Conservation (phyloP, 768 basidiomycete species). For the Mycena sanguinolenta region DNA sequence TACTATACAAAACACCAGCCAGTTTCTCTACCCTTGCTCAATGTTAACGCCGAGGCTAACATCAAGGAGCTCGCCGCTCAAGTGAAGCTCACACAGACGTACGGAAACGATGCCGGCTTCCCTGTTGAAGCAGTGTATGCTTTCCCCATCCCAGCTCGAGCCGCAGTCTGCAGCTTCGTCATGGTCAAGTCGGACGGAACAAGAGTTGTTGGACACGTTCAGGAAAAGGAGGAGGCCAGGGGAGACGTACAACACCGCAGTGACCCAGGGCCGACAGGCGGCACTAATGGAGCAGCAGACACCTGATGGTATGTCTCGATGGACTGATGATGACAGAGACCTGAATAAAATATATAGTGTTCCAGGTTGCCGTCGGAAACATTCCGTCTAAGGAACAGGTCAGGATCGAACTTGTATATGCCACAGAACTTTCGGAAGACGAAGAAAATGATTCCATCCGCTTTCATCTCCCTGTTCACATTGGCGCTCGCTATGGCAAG, state of each 20-base stretch:
- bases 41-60: conserved; percentile 28
- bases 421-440: conserved; percentile 34
- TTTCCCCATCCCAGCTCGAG: conserved; percentile 37
- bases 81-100: conserved; percentile 37
- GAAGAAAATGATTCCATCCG: conserved; percentile 34
- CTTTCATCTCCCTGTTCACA: conserved; percentile 33
- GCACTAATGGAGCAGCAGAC: conserved; percentile 33
- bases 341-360: conserved; percentile 19
- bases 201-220: conserved; percentile 30
- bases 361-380: conserved; percentile 35
- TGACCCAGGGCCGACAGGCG: conserved; percentile 29
- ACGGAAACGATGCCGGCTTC: conserved; percentile 28
- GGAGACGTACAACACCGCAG: conserved; percentile 31
- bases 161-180: conserved; percentile 28
- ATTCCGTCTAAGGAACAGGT: conserved; percentile 29
- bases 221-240: conserved; percentile 36
- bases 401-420: conserved; percentile 31
- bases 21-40: conserved; percentile 30
- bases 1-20: conserved; percentile 10
- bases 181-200: conserved; percentile 36
- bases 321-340: not conserved
- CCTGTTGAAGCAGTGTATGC: conserved; percentile 34
- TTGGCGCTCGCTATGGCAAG: conserved; percentile 37
- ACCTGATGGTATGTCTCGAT: conserved; percentile 25
- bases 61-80: conserved; percentile 38